Base-by-base conservation (phyloP, 345 rosid species). In the Ailanthus altissimus region DNA sequence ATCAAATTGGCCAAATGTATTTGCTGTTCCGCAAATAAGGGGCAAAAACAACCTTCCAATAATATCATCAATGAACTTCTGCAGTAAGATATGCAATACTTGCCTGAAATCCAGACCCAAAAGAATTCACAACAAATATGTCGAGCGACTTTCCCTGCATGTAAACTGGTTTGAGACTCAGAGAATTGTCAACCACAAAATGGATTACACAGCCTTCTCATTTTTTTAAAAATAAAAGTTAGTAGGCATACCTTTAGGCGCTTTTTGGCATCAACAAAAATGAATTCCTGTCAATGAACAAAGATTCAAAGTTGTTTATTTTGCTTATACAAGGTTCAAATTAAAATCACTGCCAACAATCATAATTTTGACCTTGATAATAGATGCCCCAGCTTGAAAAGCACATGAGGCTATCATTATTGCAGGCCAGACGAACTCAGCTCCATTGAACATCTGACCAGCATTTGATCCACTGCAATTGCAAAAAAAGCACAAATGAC, bases 81-180 rank as follows among this genome's bases (percentile, higher is more conserved):
- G 28, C 49, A 21, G 47, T 4, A 75, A 77, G 59, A 26, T 74
- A 80, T 43, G 28, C 58, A 62, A 77, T 42, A 63, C 60, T 73
- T 85, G 91, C 97, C 93, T 94, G 97, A 89, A 91, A 94, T 71
- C 97, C 98, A 77, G 98, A 94, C 81, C 98, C 97, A 76, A 91
- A 91, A 67, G 97, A 92, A 80, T 94, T 92, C 75, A 94, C 97
- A 50, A 91, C 98, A 82, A 94, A 92, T 82, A 94, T 85, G 88
- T 94, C 98, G 77, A 94, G 88, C 32, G 98, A 92, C 80, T 90
- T 92, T 53, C 93, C 96, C 98, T 90, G 85, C 84, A 89, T 28
- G 53, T 56, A 71, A 69, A 65, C 67, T 61, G 65, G 61, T 43
- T 70, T 21, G 15, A 62, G 75, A 69, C 36, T 74, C 15, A 60